Evolutionary conservation across 345 rosid genomes (phyloP).

Genomic region (Diplotaxis tenuifolia): DNA sequence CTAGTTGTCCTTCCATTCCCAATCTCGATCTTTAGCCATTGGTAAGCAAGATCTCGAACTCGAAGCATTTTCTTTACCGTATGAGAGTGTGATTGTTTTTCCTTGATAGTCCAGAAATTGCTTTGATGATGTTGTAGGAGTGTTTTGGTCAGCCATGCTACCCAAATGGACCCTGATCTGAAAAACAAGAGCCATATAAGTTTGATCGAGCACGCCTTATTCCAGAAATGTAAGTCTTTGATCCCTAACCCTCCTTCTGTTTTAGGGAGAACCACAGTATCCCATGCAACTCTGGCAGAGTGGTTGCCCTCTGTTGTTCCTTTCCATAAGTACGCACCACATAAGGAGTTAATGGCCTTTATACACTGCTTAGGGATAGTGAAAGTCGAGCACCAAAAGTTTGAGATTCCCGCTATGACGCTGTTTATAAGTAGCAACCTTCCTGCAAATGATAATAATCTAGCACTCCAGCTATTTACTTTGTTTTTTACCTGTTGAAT

Average conservation of each 20-base stretch:
- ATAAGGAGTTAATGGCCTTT: neutral
- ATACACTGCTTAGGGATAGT: neutral
- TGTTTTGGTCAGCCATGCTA: neutral
- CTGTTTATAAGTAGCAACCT: too few relatives aligned
- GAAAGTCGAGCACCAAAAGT: neutral
- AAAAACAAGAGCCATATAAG: neutral
- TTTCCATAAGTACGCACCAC: neutral
- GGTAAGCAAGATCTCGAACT: neutral
- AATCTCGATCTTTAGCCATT: neutral
- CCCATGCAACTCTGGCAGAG: neutral
- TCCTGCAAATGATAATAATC: too few relatives aligned
- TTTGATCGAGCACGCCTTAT: neutral
- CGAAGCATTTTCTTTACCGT: neutral
- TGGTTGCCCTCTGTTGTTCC: neutral
- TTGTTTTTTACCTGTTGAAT: too few relatives aligned
- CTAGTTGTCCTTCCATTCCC: neutral
- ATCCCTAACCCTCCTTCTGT: neutral
- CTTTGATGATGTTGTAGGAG: neutral
- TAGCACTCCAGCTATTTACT: too few relatives aligned
- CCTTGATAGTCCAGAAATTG: neutral
- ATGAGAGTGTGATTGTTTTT: neutral
- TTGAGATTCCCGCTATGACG: too few relatives aligned
- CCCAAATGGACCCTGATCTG: neutral
- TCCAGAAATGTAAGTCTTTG: neutral
- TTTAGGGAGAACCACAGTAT: neutral